A percentile compares a stretch with the other conserved stretches of the same genome.
Conservation (phyloP, 2,329 filamentous ascomycete species). For the Falciphora oryzae region DNA sequence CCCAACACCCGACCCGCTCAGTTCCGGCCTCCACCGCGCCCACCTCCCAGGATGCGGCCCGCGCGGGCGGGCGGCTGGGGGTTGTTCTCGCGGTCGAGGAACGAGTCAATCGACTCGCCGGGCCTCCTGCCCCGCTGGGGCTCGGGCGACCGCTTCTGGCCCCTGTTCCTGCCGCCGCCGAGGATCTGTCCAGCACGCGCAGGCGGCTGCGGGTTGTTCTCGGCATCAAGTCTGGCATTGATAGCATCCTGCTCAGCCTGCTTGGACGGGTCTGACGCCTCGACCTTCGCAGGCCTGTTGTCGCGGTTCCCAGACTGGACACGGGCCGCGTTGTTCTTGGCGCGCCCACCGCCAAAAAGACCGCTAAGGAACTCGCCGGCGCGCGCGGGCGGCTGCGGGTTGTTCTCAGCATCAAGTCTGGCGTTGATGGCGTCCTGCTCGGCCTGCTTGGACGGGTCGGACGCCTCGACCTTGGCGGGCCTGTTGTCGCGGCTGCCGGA, state of each 20-base stretch:
- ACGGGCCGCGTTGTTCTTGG: no score
- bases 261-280: neutral
- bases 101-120: neutral
- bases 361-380: neutral
- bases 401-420: neutral
- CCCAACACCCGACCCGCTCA: no score
- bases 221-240: neutral
- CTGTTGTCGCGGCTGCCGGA: neutral
- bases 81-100: neutral
- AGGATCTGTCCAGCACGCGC: neutral
- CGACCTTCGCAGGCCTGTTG: neutral
- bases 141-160: no score
- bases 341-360: neutral
- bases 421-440: slow-evolving; percentile 1
- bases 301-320: neutral
- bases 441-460: neutral
- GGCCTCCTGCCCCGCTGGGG: neutral
- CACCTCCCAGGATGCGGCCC: no score
- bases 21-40: no score
- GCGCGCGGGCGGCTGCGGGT: slow-evolving; percentile 1
- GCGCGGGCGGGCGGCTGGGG: neutral
- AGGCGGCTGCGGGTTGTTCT: slow-evolving; percentile 3
- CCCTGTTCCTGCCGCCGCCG: neutral
- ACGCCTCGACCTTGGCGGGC: neutral
- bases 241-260: neutral